Base-by-base conservation (phyloP, 2,329 filamentous ascomycete genomes). In the Coniella vitis region DNA sequence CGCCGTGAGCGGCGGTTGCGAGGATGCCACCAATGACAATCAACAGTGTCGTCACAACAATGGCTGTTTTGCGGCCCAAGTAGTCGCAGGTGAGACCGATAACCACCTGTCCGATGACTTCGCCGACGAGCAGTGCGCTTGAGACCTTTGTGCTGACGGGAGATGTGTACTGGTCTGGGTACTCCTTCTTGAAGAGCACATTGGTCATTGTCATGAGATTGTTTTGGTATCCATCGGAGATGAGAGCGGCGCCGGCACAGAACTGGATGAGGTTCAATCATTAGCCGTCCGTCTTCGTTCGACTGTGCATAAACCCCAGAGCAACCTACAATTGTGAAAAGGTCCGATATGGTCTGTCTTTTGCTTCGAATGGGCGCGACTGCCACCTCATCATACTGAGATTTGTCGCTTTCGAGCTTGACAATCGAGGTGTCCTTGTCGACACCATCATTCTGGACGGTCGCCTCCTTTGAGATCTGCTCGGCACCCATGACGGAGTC, bases 61-160 rank as follows among this genome's bases (percentile, higher is more conserved):
- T 44, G 10, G 43, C 52, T 4, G 52, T 54, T 29, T 54, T 54
- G 4, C 52, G 52, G 25, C 52, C 52, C 14, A 54, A 45, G 32
- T 54, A 48, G n/a, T 54, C 75, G 53, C 74, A 72, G 7, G 73
- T 57, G 9, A 70, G 61, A 7, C 75, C 74, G 50, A 79, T 78
- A 54, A 70, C 63, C 7, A 79, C 60, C 69, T 79, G 80, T 44
- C 76, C 76, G 44, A 78, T 61, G 48, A 78, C 76, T 61, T 75
- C 72, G 40, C 77, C 78, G 44, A 79, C 70, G 4, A 79, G 65
- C 52, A 74, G 76, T 19, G 38, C 22, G 21, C 21, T 12, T 2
- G 40, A 43, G n/a, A 43, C 40, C 5, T 75, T 67, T 3, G 70
- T 67, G 57, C 74, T 73, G 57, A 76, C 72, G 10, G 64, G 56